Evolutionary conservation across 2,329 filamentous ascomycete species (phyloP).

Genomic region (Scedosporium dehoogii): DNA sequence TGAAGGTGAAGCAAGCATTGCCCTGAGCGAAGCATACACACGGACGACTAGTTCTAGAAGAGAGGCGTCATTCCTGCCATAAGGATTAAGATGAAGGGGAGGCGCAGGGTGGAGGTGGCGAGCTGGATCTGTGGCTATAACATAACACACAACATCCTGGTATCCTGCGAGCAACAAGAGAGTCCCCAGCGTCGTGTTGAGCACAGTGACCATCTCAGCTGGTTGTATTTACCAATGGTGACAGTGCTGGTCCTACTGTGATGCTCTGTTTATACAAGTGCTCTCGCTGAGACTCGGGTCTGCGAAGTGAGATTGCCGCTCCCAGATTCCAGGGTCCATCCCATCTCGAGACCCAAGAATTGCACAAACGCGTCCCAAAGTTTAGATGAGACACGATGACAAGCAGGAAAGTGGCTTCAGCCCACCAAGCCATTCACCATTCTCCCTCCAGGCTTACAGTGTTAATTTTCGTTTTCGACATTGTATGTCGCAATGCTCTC

Average conservation of each 20-base stretch:
- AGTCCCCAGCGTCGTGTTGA: background rate
- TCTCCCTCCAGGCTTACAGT: too few species aligned
- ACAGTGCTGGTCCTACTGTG: background rate
- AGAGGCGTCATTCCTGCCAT: background rate
- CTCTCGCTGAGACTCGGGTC: background rate
- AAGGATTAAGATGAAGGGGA: background rate
- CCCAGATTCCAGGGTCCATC: background rate
- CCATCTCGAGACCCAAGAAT: background rate
- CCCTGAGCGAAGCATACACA: background rate
- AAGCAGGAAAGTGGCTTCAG: background rate
- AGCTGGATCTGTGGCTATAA: too few species aligned
- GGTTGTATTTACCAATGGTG: background rate
- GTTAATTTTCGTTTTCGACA: too few species aligned
- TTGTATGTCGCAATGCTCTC: too few species aligned
- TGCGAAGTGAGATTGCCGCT: background rate
- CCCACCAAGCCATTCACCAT: too few species aligned
- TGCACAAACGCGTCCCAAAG: background rate
- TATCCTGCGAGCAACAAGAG: background rate
- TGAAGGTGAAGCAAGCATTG: background rate
- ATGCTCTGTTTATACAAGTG: background rate
- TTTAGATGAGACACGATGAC: background rate
- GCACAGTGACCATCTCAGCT: too few species aligned
- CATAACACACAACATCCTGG: background rate
- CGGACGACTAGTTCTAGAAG: background rate
- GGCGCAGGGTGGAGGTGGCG: background rate